A percentile compares a stretch with the other conserved stretches of the same genome.
phyloP scores from a whole-genome alignment of 176 grass and related monocot genomes.

The Cenchrus fungigraminus region DNA sequence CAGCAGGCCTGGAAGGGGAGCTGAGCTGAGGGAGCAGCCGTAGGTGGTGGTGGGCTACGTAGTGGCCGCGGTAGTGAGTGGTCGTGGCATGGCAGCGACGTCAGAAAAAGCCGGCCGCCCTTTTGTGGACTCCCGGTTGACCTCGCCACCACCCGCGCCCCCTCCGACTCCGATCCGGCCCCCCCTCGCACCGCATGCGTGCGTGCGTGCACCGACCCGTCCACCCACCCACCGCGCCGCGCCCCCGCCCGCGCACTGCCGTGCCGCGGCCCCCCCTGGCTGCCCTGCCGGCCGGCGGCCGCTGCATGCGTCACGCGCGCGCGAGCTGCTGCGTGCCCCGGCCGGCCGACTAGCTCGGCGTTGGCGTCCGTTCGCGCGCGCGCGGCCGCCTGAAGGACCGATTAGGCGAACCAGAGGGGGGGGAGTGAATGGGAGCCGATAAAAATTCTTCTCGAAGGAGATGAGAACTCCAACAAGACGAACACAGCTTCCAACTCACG shows the following conservation, averaged over 20 bases:
- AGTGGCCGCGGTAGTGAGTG: conserved; percentile 11
- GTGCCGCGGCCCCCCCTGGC: too few species aligned
- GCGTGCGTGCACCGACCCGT: conserved; percentile 18
- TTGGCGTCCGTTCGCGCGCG: background rate
- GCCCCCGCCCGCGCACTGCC: background rate
- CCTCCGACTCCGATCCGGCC: too few species aligned
- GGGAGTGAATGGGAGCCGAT: too few species aligned
- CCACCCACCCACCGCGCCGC: background rate
- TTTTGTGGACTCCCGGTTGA: conserved; percentile 11
- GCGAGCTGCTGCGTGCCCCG: background rate
- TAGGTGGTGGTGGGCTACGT: conserved; percentile 52
- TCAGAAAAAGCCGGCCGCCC: background rate
- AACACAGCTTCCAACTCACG: too few species aligned
- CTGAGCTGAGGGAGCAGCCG: conserved; percentile 7
- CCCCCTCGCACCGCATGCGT: background rate
- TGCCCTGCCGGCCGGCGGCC: background rate
- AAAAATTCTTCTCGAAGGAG: too few species aligned
- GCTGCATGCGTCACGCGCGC: too few species aligned
- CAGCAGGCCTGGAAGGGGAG: too few species aligned
- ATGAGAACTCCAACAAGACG: too few species aligned
- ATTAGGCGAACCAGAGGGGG: too few species aligned
- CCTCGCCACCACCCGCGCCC: conserved; percentile 18
- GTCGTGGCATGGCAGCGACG: conserved; percentile 31
- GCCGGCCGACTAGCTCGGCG: too few species aligned
- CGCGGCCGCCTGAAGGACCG: too few species aligned